These are phyloP conservation scores for Sphaerosporella brunnea DNA, from an alignment of 495 filamentous ascomycete genomes.

Conservation along the genomic window DNA sequence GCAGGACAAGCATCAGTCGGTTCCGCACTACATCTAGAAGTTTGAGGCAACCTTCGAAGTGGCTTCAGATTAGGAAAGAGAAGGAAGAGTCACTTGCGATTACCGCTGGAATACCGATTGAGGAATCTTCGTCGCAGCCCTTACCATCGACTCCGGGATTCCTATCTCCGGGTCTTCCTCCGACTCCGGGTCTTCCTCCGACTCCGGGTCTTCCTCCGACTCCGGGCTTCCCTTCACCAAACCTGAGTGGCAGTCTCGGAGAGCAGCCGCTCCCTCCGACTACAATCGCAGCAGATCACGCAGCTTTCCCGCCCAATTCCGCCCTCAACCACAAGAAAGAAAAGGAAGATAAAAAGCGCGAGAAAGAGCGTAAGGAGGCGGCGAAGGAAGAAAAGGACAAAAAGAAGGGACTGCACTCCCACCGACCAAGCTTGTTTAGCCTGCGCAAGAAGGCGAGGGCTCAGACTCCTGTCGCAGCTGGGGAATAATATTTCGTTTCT, in stretches of 20 bases:
- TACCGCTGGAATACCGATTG: neutral
- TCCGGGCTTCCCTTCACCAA: too few species aligned
- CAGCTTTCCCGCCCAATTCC: too few species aligned
- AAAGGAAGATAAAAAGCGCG: too few species aligned
- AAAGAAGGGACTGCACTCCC: constrained; percentile 12
- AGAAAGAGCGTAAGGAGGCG: too few species aligned
- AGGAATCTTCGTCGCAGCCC: neutral
- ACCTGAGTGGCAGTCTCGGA: too few species aligned
- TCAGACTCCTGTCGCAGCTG: neutral
- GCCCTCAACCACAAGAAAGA: too few species aligned
- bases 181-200: constrained; percentile 29
- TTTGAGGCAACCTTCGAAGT: constrained; percentile 18
- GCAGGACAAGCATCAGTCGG: constrained; percentile 13
- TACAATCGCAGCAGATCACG: too few species aligned
- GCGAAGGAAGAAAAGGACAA: constrained; percentile 8
- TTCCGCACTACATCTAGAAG: constrained; percentile 20
- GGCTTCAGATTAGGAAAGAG: constrained; percentile 31
- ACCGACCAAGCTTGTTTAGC: constrained; percentile 22
- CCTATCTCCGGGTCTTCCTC: neutral
- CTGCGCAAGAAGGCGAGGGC: constrained; percentile 10
- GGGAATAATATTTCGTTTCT: neutral
- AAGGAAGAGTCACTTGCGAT: constrained; percentile 26
- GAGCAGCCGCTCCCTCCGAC: too few species aligned
- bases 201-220: constrained; percentile 38
- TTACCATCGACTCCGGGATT: neutral